These are phyloP conservation scores for Lentinula edodes DNA, from an alignment of 768 basidiomycete genomes.

Conservation along the genomic window DNA sequence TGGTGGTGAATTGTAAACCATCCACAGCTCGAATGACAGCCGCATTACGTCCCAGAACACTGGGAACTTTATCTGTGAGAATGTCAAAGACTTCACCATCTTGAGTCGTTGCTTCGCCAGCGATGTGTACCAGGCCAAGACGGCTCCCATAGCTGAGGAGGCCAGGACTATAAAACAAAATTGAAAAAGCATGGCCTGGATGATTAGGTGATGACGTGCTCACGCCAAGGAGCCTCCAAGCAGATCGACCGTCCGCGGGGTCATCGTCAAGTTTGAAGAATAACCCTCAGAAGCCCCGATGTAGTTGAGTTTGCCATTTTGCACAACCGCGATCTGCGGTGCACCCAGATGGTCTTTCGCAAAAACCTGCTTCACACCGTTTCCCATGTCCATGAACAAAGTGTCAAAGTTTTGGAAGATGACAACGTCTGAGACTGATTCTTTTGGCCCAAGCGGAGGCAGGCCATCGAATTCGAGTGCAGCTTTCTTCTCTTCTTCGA, in stretches of 20 bases:
- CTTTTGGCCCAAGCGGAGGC: constrained; percentile 50
- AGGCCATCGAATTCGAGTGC: constrained; percentile 58
- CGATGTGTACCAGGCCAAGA: constrained; percentile 63
- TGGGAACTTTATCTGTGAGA: constrained; percentile 32
- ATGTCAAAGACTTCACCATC: constrained; percentile 55
- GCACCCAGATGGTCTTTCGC: constrained; percentile 8
- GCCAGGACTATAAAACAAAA: constrained; percentile 38
- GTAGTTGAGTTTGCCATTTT: constrained; percentile 51
- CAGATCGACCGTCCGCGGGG: constrained; percentile 44
- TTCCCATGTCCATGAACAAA: constrained; percentile 34
- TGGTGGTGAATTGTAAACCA: constrained; percentile 40
- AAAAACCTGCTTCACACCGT: constrained; percentile 26
- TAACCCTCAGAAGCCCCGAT: constrained; percentile 8
- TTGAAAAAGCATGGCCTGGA: constrained; percentile 16
- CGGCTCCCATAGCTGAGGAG: constrained; percentile 58
- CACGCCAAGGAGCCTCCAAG: constrained; percentile 61
- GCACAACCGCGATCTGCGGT: constrained; percentile 40
- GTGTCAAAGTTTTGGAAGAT: constrained; percentile 62
- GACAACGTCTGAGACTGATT: constrained; percentile 31
- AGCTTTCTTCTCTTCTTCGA: constrained; percentile 48
- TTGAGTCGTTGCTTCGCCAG: constrained; percentile 47
- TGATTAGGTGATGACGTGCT: constrained; percentile 23
- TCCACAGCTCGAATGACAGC: constrained; percentile 55
- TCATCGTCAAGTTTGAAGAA: constrained; percentile 8
- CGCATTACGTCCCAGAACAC: constrained; percentile 34